Evolutionary conservation across 179 eudicot genomes (phyloP).

Genomic region (Heliamphora pulchella): DNA sequence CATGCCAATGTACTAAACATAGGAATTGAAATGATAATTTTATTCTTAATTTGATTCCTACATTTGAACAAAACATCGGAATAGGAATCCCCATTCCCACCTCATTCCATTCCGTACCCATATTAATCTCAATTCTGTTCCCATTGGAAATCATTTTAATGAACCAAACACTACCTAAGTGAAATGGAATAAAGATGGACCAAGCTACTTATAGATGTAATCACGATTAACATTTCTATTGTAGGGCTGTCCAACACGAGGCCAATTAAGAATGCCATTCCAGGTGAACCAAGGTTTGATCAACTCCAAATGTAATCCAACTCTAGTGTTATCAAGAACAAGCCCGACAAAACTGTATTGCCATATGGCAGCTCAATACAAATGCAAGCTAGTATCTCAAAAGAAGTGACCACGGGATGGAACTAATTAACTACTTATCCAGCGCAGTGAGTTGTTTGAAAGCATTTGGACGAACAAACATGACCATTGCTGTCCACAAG

Average conservation of each 20-base stretch:
- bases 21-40: too few species aligned
- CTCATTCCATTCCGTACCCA: too few species aligned
- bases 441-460: background rate
- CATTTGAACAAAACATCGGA: too few species aligned
- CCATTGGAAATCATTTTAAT: too few species aligned
- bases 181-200: conserved; percentile 7
- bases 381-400: background rate
- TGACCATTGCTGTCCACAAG: background rate
- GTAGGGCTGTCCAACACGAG: background rate
- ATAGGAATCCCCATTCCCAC: too few species aligned
- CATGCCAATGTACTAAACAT: too few species aligned
- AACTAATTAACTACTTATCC: background rate
- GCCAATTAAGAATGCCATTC: background rate
- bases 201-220: background rate
- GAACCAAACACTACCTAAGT: background rate
- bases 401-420: background rate
- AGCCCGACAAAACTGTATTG: background rate
- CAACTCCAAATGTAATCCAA: background rate
- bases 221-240: background rate
- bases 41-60: too few species aligned
- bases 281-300: background rate
- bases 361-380: background rate
- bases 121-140: too few species aligned
- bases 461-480: background rate
- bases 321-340: background rate